Conservation (phyloP, 2,329 filamentous ascomycete genomes). For the Arthrobotrys entomopaga region DNA sequence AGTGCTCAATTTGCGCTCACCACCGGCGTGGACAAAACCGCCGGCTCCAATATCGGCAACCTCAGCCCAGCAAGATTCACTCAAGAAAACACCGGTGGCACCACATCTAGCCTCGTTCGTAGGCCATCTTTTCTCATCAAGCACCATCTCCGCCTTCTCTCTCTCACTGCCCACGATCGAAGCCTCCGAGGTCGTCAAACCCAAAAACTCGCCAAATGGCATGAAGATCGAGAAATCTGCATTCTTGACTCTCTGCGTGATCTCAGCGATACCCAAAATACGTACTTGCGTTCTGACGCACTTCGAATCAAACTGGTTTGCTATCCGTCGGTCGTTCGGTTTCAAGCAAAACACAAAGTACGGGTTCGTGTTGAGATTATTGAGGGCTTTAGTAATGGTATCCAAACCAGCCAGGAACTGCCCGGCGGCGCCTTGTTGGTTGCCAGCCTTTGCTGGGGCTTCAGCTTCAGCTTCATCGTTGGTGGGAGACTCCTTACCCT, state of each 20-base stretch:
- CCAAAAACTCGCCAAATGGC: constrained; percentile 94
- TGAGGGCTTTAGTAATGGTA: constrained; percentile 87
- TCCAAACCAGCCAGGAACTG: constrained; percentile 91
- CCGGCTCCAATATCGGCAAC: constrained; percentile 77
- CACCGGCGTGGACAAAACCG: constrained; percentile 64
- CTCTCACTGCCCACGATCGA: constrained; percentile 89
- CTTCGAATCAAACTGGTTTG: constrained; percentile 99
- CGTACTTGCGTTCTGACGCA: constrained; percentile 95
- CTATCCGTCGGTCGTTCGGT: constrained; percentile 94
- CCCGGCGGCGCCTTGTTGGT: constrained; percentile 85
- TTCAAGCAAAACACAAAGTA: constrained; percentile 99
- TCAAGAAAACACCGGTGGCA: constrained; percentile 92
- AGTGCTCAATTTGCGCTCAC: constrained; percentile 65
- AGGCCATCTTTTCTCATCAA: constrained; percentile 93
- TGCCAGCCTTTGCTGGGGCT: constrained; percentile 27
- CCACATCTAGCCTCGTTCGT: constrained; percentile 89
- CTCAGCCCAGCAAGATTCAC: constrained; percentile 94
- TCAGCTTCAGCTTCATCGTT: constrained; percentile 61
- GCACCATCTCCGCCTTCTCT: constrained; percentile 89
- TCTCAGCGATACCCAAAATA: constrained; percentile 94
- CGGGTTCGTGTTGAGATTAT: constrained; percentile 82
- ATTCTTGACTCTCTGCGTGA: constrained; percentile 89
- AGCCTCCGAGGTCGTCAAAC: constrained; percentile 83
- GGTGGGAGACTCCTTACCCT: constrained; percentile 63
- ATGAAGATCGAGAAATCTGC: constrained; percentile 96